These are phyloP conservation scores for Penicillium odoratum DNA, from an alignment of 495 filamentous ascomycete genomes.

Conservation along the genomic window DNA sequence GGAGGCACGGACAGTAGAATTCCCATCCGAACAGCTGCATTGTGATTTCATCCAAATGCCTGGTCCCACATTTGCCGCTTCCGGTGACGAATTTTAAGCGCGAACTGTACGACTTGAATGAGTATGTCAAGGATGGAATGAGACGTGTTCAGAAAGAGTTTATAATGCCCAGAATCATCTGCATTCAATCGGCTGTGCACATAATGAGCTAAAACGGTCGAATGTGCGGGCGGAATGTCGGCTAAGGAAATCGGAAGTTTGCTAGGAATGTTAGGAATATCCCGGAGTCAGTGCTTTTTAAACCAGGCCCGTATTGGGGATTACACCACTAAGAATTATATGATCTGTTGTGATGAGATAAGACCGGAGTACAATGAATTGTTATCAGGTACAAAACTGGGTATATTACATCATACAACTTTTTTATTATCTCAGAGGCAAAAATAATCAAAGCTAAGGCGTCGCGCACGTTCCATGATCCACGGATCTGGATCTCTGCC, in stretches of 20 bases:
- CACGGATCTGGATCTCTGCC: not conserved
- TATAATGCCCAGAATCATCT: not conserved
- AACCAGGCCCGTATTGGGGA: not conserved
- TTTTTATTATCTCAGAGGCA: not conserved
- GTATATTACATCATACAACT: too few species aligned
- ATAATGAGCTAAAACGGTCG: not conserved
- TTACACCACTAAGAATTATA: not conserved
- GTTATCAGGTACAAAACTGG: not conserved
- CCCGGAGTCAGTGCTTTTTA: not conserved
- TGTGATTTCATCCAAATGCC: not conserved
- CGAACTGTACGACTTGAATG: not conserved
- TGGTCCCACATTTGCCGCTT: not conserved
- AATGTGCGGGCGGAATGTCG: not conserved
- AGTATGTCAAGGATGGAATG: not conserved
- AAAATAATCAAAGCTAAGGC: not conserved
- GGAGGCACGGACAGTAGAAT: not conserved
- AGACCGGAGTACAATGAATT: not conserved
- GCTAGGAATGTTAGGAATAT: not conserved
- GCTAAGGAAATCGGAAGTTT: not conserved
- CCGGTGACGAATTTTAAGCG: not conserved
- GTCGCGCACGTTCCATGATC: conserved; percentile 1
- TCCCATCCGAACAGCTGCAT: not conserved
- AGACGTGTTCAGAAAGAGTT: not conserved
- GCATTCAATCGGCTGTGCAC: not conserved
- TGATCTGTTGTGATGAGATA: not conserved